Evolutionary conservation across 2,329 filamentous ascomycete species (phyloP).

Genomic region (Verruconis gallopava): DNA sequence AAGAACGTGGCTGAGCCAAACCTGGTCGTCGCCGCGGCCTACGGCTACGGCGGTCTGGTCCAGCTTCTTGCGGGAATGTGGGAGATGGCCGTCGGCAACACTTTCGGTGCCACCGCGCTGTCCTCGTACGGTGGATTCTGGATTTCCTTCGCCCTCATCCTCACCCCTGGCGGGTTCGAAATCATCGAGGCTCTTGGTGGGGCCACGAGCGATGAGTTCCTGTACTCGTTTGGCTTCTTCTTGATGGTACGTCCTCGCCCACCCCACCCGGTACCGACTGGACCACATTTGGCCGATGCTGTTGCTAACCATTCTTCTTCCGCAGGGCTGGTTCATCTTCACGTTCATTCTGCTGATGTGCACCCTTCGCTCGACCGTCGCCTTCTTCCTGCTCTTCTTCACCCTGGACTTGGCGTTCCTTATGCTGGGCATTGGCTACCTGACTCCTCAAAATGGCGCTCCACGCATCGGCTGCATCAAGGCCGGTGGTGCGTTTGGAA

Average conservation of each 20-base stretch:
- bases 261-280: neutral
- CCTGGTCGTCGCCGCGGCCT: slow-evolving; percentile 36
- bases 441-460: slow-evolving; percentile 27
- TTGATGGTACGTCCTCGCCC: slow-evolving; percentile 31
- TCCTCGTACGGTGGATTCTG: slow-evolving; percentile 51
- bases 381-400: slow-evolving; percentile 45
- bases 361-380: slow-evolving; percentile 44
- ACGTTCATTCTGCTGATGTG: slow-evolving; percentile 43
- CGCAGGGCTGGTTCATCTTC: slow-evolving; percentile 43
- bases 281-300: neutral
- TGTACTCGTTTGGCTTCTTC: slow-evolving; percentile 43
- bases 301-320: neutral
- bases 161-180: slow-evolving; percentile 38
- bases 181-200: slow-evolving; percentile 35
- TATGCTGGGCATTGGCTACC: slow-evolving; percentile 41
- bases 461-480: slow-evolving; percentile 35
- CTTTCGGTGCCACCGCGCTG: slow-evolving; percentile 48
- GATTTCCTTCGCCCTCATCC: slow-evolving; percentile 46
- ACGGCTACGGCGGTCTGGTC: slow-evolving; percentile 37
- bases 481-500: slow-evolving; percentile 39
- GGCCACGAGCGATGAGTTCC: slow-evolving; percentile 29
- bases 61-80: slow-evolving; percentile 41
- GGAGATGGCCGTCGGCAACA: slow-evolving; percentile 48
- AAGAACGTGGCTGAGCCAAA: slow-evolving; percentile 29
- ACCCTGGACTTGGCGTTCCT: slow-evolving; percentile 47